These are phyloP conservation scores for Epichloe uncinata DNA, from an alignment of 2,329 filamentous ascomycete genomes.

Conservation along the genomic window DNA sequence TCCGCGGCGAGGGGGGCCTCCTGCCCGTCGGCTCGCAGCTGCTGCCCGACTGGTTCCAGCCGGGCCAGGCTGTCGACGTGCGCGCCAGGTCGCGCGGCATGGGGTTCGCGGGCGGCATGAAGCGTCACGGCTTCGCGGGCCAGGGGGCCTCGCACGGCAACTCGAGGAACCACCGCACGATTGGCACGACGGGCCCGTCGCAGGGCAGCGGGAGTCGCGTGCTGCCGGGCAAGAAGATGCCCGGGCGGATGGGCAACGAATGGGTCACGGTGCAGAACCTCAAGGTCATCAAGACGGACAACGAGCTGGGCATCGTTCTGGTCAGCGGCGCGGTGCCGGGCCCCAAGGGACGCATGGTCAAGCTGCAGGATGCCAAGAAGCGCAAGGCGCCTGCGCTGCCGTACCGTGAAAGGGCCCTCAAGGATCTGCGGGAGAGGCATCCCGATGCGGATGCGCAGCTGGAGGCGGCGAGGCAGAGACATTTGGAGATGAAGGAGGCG, in stretches of 20 bases:
- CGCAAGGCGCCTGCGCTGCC: conserved; percentile 47
- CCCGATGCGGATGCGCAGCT: conserved; percentile 31
- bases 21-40: conserved; percentile 63
- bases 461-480: conserved; percentile 33
- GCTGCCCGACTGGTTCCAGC: conserved; percentile 78
- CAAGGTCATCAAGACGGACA: conserved; percentile 76
- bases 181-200: conserved; percentile 78
- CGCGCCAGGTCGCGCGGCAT: conserved; percentile 68
- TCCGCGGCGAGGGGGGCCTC: conserved; percentile 59
- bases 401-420: conserved; percentile 32
- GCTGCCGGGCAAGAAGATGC: conserved; percentile 93
- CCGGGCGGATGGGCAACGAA: conserved; percentile 86
- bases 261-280: conserved; percentile 84
- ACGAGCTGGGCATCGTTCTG: conserved; percentile 74
- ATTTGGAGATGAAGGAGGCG: conserved; percentile 39
- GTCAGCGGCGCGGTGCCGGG: conserved; percentile 79
- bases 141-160: conserved; percentile 92
- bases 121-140: conserved; percentile 78
- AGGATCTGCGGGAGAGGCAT: conserved; percentile 32
- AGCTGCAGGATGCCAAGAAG: conserved; percentile 83
- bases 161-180: conserved; percentile 82
- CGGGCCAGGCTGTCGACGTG: conserved; percentile 84
- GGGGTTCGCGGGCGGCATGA: conserved; percentile 97
- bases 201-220: conserved; percentile 91
- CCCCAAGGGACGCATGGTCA: conserved; percentile 74